Evolutionary conservation across 164 flowering plant species (phyloP), one percentile per base, ranked within the genome.

Genomic region (Magnolia changhungtana): DNA sequence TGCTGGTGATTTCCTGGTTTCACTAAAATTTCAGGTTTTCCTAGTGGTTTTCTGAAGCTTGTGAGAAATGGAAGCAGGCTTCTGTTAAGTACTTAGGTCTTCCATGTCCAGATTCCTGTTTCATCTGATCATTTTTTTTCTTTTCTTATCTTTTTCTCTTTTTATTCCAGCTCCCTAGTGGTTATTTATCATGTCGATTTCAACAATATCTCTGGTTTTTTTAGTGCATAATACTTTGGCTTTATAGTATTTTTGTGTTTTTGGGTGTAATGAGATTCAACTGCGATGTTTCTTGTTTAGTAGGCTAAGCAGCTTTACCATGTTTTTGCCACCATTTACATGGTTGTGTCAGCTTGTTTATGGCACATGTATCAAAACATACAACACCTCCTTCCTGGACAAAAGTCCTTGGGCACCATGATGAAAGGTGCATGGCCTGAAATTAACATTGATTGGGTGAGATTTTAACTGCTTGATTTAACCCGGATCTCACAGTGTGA

Each of bases 1-100:
- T 68, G 49, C 8, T 68, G 49, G n/a, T 31, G 8, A 1, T 29
- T 16, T 19, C 4, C 10, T 68, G 18, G 14, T 23, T 63, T 71
- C 61, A 13, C 4, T 37, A 9, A 29, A 67, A 27, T 78, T 75
- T 63, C 86, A 83, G 88, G 87, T 85, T 81, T 82, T 80, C 79
- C 67, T 82, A 81, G 90, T 79, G 84, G 81, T 76, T 78, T 82
- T 76, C 72, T 77, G 87, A 83, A 85, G 88, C 86, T 84, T 86
- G 86, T 83, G 81, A 82, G 82, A 83, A 84, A 77, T 68, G 69
- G 80, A 49, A 77, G 73, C 75, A 37, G 80, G 86, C 83, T 81
- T 85, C 85, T 74, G 67, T 80, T 72, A 74, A 45, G 75, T 77
- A 31, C n/a, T 66, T 45, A 31, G 50, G 55, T 19, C 45, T 37